Percentiles rank a stretch among this genome's conserved stretches.
Evolutionary conservation across 169 alveolate genomes (phyloP).

Genomic region (Cryptosporidium andersoni): DNA sequence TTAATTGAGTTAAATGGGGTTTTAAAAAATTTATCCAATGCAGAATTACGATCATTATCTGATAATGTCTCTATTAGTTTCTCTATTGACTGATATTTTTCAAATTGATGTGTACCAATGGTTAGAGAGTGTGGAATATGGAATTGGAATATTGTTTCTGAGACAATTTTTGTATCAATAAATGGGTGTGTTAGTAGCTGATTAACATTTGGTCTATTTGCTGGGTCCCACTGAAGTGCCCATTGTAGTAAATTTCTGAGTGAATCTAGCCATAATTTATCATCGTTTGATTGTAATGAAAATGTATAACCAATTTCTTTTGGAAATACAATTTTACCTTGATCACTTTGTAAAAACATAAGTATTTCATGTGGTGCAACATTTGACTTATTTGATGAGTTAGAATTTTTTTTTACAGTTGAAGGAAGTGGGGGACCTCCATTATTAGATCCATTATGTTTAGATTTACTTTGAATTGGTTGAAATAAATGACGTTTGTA

Average conservation of each 20-base stretch:
- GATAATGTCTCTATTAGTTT: not conserved
- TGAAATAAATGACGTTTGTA: slow-evolving; percentile 60
- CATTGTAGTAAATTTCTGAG: slow-evolving; percentile 46
- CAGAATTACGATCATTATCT: slow-evolving; percentile 38
- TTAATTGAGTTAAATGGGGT: slow-evolving; percentile 25
- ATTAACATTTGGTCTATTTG: slow-evolving; percentile 68
- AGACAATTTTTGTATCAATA: slow-evolving; percentile 44
- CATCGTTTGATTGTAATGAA: slow-evolving; percentile 26
- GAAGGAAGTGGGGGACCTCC: not conserved
- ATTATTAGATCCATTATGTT: slow-evolving; percentile 16
- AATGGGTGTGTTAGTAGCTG: slow-evolving; percentile 60
- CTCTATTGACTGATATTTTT: not conserved
- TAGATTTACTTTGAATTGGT: slow-evolving; percentile 13
- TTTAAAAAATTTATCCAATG: slow-evolving; percentile 35
- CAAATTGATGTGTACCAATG: no score
- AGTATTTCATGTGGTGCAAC: slow-evolving; percentile 65
- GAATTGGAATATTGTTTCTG: slow-evolving; percentile 15
- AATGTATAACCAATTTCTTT: slow-evolving; percentile 53
- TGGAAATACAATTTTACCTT: slow-evolving; percentile 55
- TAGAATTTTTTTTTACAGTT: slow-evolving; percentile 8
- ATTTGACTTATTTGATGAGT: slow-evolving; percentile 24
- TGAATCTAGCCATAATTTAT: slow-evolving; percentile 48
- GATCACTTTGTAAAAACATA: slow-evolving; percentile 68
- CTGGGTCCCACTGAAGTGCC: slow-evolving; percentile 70
- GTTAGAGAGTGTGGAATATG: slow-evolving; percentile 13